Percentiles rank a stretch among this genome's conserved stretches.
Evolutionary conservation across 352 stramenopile genomes (phyloP).

Genomic region (Pythium grandisporangium): DNA sequence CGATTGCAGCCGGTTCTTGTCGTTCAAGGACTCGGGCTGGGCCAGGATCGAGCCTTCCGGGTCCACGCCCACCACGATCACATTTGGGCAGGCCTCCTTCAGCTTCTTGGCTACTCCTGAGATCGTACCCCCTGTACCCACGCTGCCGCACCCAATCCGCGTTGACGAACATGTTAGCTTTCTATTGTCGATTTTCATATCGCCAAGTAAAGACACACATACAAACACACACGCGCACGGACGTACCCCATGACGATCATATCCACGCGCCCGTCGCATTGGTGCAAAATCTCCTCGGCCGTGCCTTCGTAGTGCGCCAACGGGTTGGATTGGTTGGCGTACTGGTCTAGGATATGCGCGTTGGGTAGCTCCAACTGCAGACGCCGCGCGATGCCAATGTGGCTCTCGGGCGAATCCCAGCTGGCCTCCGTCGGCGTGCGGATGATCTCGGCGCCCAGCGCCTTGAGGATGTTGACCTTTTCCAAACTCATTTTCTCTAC

Average conservation of each 20-base stretch:
- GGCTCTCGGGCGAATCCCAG: constrained; percentile 92
- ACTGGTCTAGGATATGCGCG: constrained; percentile 95
- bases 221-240: neutral
- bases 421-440: constrained; percentile 92
- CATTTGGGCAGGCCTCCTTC: constrained; percentile 85
- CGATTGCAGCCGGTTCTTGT: constrained; percentile 76
- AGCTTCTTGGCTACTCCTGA: constrained; percentile 90
- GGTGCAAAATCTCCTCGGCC: constrained; percentile 89
- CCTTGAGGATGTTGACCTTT: constrained; percentile 94
- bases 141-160: constrained; percentile 24
- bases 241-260: constrained; percentile 86
- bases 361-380: constrained; percentile 91
- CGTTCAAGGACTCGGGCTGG: constrained; percentile 86
- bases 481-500: constrained; percentile 95
- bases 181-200: too few species aligned
- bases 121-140: constrained; percentile 94
- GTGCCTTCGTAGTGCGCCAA: constrained; percentile 94
- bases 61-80: constrained; percentile 85
- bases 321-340: constrained; percentile 93
- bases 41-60: constrained; percentile 91
- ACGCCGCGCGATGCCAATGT: constrained; percentile 90
- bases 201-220: neutral
- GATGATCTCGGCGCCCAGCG: constrained; percentile 93
- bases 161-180: too few species aligned
- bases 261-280: constrained; percentile 91